Conservation (phyloP, 176 grass and related monocot genomes). For the Cymbopogon citratus region DNA sequence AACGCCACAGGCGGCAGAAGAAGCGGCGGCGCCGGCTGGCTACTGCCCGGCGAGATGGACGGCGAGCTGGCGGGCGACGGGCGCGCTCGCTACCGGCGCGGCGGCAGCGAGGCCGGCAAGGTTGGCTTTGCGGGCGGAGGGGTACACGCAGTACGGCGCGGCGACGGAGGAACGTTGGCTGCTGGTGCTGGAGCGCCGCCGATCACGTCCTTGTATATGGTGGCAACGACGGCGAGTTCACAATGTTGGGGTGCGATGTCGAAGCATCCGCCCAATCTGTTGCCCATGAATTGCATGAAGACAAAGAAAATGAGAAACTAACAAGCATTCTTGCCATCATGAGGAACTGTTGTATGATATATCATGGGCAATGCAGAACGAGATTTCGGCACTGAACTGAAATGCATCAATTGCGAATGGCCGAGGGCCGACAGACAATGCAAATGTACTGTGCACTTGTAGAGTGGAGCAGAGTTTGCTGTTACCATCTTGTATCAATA, state of each 20-base stretch:
- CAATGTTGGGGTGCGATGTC: background rate
- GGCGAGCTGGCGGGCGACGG: conserved; percentile 2
- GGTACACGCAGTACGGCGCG: conserved; percentile 29
- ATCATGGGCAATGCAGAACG: background rate
- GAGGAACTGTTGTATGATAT: background rate
- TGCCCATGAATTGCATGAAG: background rate
- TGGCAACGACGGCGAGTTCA: conserved; percentile 23
- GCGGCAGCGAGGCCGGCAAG: conserved; percentile 16
- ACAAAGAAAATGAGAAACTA: background rate
- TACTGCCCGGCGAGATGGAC: background rate
- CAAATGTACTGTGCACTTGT: too few relatives aligned
- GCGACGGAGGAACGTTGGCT: conserved; percentile 1
- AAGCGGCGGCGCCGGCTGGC: background rate
- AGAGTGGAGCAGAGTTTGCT: background rate
- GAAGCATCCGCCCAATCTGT: background rate
- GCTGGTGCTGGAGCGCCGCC: background rate
- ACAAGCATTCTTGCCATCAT: background rate
- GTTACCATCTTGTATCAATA: conserved; percentile 18
- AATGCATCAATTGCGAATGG: background rate
- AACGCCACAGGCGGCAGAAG: conserved; percentile 39
- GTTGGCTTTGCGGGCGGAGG: conserved; percentile 7
- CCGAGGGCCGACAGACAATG: too few relatives aligned
- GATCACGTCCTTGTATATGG: conserved; percentile 29
- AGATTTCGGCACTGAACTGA: background rate
- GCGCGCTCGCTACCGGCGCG: background rate